These are phyloP conservation scores for Gyrodon lividus DNA, from an alignment of 768 basidiomycete genomes.

Conservation along the genomic window DNA sequence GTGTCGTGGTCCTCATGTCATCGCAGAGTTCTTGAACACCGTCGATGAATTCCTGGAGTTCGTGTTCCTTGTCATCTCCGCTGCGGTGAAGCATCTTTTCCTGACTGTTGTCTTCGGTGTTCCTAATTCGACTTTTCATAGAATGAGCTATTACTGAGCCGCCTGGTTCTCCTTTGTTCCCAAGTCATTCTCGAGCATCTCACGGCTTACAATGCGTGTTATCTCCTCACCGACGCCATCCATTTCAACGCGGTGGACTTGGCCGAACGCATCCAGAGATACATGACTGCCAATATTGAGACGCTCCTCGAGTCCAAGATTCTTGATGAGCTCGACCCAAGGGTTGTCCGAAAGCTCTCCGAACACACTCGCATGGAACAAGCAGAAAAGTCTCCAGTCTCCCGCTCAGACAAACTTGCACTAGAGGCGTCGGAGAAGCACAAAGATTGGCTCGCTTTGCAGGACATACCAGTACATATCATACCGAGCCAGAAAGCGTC, in stretches of 20 bases:
- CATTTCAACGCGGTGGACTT: slow-evolving; percentile 73
- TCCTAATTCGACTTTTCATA: slow-evolving; percentile 27
- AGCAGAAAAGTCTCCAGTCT: slow-evolving; percentile 59
- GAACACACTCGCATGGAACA: slow-evolving; percentile 59
- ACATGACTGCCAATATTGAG: slow-evolving; percentile 84
- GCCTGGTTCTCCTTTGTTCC: slow-evolving; percentile 82
- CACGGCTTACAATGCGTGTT: slow-evolving; percentile 73
- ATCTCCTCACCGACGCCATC: slow-evolving; percentile 78
- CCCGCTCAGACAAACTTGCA: slow-evolving; percentile 55
- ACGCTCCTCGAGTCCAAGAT: slow-evolving; percentile 77
- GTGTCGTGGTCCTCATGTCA: slow-evolving; percentile 3
- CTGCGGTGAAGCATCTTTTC: slow-evolving; percentile 55
- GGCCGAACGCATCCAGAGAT: slow-evolving; percentile 68
- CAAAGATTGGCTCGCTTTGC: slow-evolving; percentile 64
- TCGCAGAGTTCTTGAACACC: slow-evolving; percentile 56
- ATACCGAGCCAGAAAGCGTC: slow-evolving; percentile 28
- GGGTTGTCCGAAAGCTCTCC: slow-evolving; percentile 67
- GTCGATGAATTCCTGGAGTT: slow-evolving; percentile 82
- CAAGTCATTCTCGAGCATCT: slow-evolving; percentile 64
- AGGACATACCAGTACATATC: slow-evolving; percentile 67
- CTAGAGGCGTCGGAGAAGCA: slow-evolving; percentile 58
- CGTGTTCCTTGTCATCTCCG: slow-evolving; percentile 82
- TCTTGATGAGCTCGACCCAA: slow-evolving; percentile 70
- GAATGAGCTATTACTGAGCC: slow-evolving; percentile 89
- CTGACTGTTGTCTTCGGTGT: neutral